Base-by-base conservation (phyloP, 2,329 filamentous ascomycete species). In the Colletotrichum cordylinicola region DNA sequence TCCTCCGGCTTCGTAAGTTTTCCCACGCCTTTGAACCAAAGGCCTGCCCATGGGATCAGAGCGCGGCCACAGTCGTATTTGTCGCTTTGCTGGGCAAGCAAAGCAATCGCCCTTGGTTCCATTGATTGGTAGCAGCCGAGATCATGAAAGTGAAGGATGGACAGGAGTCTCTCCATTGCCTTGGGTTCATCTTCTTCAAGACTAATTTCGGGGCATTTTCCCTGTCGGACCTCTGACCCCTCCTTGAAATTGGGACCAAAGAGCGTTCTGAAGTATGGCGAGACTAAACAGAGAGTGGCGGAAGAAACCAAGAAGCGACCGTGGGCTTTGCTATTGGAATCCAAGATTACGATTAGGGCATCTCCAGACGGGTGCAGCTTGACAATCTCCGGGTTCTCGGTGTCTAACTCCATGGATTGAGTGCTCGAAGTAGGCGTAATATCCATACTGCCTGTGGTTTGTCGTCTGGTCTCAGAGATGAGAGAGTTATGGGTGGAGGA, bases 361-460 rank as follows among this genome's bases (percentile, higher is more conserved):
- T 61, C 58, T 37, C 31, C 58, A 29, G 56, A 29, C 24, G 56
- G 56, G 9, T 60, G 24, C 24, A 60, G 7, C 15, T 60, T 29
- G 16, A 60, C 16, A 12, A 16, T 21, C 9, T 33, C 16, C 3
- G 29, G 21, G 0, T 33, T 15, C 1, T 48, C 43, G 0, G 2
- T 48, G 3, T 0, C 0, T 13, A 10, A 13, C 1, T 12, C 43
- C 6, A 21, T 1, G n/a, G 10, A 48, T 48, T 48, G 43, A 13
- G 43, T 48, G 1, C 43, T 13, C 0, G 10, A 48, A 48, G 43
- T 21, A 4, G 3, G n/a, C n/a, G n/a, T 48, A 6, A 13, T 21
- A 2, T 48, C n/a, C 10, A 48, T 21, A 1, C 5, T 39, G 37
- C 7, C 1, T 8, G 37, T 39, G 16, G 7, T 18, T 39, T 2